phyloP scores from a whole-genome alignment of 2,329 filamentous ascomycete genomes.

The Diaporthe citriasiana region DNA sequence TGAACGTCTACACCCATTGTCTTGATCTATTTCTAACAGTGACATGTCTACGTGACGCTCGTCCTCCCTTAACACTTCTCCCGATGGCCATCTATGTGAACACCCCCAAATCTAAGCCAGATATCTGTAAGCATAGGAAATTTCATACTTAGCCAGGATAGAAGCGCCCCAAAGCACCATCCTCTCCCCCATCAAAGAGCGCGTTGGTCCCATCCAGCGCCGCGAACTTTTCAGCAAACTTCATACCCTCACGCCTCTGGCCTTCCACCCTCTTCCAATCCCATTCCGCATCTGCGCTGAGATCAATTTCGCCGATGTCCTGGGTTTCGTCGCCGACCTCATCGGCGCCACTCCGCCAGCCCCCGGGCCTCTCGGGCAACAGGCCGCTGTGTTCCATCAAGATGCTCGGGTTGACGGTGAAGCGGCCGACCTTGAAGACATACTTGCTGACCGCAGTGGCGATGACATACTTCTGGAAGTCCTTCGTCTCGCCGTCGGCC shows the following conservation, averaged over 20 bases:
- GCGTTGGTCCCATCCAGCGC: constrained; percentile 67
- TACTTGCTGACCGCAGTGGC: constrained; percentile 84
- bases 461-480: constrained; percentile 75
- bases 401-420: constrained; percentile 87
- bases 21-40: constrained; percentile 4
- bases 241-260: constrained; percentile 68
- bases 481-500: constrained; percentile 54
- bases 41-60: not conserved
- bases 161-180: constrained; percentile 66
- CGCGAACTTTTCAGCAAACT: constrained; percentile 68
- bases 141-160: constrained; percentile 37
- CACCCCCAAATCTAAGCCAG: not conserved
- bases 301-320: constrained; percentile 48
- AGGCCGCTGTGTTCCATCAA: constrained; percentile 79
- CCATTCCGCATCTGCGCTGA: constrained; percentile 60
- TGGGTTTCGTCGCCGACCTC: constrained; percentile 55
- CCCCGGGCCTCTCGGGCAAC: constrained; percentile 79
- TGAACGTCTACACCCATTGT: not conserved
- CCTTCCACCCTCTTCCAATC: constrained; percentile 71
- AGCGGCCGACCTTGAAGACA: constrained; percentile 83
- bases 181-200: constrained; percentile 67
- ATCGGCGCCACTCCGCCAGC: constrained; percentile 66
- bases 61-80: not conserved
- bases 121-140: constrained; percentile 10
- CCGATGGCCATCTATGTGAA: not conserved